A percentile compares a stretch with the other conserved stretches of the same genome.
These are phyloP conservation scores for Hypoxylon sp. DNA, from an alignment of 2,329 filamentous ascomycete species.

Conservation along the genomic window DNA sequence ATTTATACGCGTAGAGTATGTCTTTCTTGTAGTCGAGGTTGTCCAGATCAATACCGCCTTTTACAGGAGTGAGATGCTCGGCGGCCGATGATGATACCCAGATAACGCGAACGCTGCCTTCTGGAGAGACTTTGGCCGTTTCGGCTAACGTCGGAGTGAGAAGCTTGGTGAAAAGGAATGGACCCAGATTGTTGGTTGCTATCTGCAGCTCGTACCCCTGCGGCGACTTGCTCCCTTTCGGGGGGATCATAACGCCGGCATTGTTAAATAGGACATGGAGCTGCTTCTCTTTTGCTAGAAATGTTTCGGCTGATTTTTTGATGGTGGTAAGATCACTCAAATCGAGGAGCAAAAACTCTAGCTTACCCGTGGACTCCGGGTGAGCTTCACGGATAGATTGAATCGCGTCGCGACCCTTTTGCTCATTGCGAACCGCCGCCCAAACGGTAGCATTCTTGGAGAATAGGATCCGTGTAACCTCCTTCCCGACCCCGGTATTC, in stretches of 20 bases:
- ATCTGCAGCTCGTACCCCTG: conserved; percentile 55
- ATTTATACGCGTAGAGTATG: conserved; percentile 44
- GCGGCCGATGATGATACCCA: conserved; percentile 53
- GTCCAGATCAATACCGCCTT: conserved; percentile 51
- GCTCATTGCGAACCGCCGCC: conserved; percentile 43
- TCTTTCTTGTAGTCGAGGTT: conserved; percentile 53
- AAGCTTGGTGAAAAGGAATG: conserved; percentile 53
- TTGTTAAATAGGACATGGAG: conserved; percentile 60
- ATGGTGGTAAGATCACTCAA: conserved; percentile 47
- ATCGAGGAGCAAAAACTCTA: conserved; percentile 48
- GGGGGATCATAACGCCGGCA: conserved; percentile 59
- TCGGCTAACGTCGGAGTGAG: conserved; percentile 48
- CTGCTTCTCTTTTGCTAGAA: conserved; percentile 48
- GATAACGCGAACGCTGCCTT: conserved; percentile 50
- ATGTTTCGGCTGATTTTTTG: conserved; percentile 41
- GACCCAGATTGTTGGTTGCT: conserved; percentile 52
- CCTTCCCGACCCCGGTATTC: conserved; percentile 49
- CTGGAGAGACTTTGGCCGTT: conserved; percentile 47
- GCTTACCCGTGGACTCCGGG: conserved; percentile 44
- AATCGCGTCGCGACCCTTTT: conserved; percentile 46
- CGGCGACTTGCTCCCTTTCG: conserved; percentile 55
- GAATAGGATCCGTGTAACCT: conserved; percentile 46
- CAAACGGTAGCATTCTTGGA: conserved; percentile 49
- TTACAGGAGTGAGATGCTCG: conserved; percentile 43
- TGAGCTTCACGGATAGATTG: conserved; percentile 44